Base-by-base conservation (phyloP, 2,329 filamentous ascomycete genomes). In the Alternaria arbusti region DNA sequence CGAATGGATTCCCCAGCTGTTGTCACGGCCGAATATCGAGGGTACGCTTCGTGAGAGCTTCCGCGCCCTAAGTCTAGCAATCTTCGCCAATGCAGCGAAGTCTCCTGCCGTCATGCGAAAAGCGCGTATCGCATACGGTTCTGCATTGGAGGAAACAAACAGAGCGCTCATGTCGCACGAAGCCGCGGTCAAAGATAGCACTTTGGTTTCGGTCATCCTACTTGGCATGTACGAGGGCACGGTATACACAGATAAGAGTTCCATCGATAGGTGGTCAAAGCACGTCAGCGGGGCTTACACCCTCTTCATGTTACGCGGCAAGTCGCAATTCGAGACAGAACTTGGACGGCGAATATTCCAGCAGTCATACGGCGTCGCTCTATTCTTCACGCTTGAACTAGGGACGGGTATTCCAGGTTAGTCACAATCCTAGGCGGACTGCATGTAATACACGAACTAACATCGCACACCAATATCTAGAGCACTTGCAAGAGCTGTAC, bases 151-250 rank as follows among this genome's bases (percentile, higher is more conserved):
- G 4, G 57, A 71, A 59, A 75, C 72, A 1, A 77, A 77, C 57
- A 62, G 57, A 44, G 73, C 74, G 4, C 60, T 78, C 7, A 58
- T 64, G 2, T 54, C 52, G 46, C 65, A 54, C 7, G 47, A 70
- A 43, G 66, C 63, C 4, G 72, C 71, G 8, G 54, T 63, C 8
- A 69, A 70, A 63, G 72, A 76, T 32, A 73, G 68, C 54, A 77
- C 74, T 4, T 61, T 77, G 5, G 64, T 76, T 6, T 68, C 74
- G 10, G 73, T 76, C n/a, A 72, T 76, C 17, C 65, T 77, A 65
- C 69, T 80, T 6, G 74, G 77, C 6, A 63, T 78, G 57, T 79
- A 78, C 47, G 78, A 80, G 57, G 75, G 70, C 52, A 71, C 78
- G 22, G 69, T 70, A 8, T 77, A 72, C 44, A 65, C 72, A 25